Conservation (phyloP, 2,329 filamentous ascomycete genomes). For the Plectosphaerella plurivora region DNA sequence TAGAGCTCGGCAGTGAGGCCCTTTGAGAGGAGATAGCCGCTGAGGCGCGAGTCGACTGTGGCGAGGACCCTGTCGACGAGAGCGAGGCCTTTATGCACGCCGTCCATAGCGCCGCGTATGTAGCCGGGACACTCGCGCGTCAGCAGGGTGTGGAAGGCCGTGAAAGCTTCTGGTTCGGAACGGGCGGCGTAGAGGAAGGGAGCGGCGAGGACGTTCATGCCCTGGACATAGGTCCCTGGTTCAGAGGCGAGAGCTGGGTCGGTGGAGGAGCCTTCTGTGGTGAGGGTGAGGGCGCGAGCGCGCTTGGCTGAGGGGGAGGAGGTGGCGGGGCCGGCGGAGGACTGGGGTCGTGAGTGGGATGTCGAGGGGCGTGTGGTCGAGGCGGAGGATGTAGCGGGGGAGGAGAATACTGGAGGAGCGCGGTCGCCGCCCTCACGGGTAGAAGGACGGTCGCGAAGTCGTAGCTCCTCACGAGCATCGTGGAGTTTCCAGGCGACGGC, state of each 20-base stretch:
- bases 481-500: constrained; percentile 92
- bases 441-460: constrained; percentile 21
- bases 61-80: constrained; percentile 89
- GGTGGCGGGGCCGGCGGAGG: constrained; percentile 14
- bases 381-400: constrained; percentile 14
- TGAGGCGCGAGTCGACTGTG: constrained; percentile 86
- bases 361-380: constrained; percentile 21
- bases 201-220: constrained; percentile 96
- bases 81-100: constrained; percentile 86
- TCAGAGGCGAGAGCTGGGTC: constrained; percentile 45
- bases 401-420: constrained; percentile 13
- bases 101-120: constrained; percentile 93
- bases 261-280: constrained; percentile 59
- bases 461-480: constrained; percentile 60
- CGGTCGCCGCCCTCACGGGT: constrained; percentile 25
- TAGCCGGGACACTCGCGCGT: constrained; percentile 89
- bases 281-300: constrained; percentile 54
- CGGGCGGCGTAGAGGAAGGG: constrained; percentile 93
- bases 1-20: constrained; percentile 91
- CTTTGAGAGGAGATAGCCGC: constrained; percentile 77
- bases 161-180: constrained; percentile 92
- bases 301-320: constrained; percentile 44
- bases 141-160: constrained; percentile 82
- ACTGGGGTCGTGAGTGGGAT: constrained; percentile 29
- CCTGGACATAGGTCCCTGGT: constrained; percentile 89